Percentiles rank a stretch among this genome's conserved stretches.
Evolutionary conservation across 2,329 filamentous ascomycete genomes (phyloP).

Genomic region (Clonostachys rosea): DNA sequence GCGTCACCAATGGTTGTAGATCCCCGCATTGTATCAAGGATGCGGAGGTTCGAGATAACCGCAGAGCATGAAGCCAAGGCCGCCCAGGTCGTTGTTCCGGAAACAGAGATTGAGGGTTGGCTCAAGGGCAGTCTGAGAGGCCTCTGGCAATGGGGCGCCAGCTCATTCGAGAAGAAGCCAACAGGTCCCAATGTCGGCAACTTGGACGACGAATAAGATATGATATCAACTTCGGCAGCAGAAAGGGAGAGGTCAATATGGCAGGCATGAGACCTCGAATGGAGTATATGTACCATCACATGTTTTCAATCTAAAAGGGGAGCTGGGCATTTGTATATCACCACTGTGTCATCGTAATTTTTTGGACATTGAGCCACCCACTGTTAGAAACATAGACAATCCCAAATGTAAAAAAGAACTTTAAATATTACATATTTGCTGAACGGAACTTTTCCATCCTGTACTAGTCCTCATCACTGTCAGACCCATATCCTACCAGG

Average conservation of each 20-base stretch:
- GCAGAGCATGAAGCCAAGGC: conserved; percentile 67
- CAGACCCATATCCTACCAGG: conserved; percentile 53
- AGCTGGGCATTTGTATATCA: too few species aligned
- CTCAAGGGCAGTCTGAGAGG: conserved; percentile 55
- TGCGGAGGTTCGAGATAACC: conserved; percentile 72
- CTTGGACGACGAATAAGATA: conserved; percentile 24
- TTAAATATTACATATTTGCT: too few species aligned
- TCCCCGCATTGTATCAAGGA: conserved; percentile 67
- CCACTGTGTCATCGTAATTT: background rate
- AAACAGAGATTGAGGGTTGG: conserved; percentile 68
- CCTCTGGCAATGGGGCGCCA: conserved; percentile 45
- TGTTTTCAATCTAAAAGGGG: background rate
- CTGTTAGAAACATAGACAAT: too few species aligned
- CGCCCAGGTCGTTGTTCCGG: conserved; percentile 54
- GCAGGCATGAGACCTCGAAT: too few species aligned
- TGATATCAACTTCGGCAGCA: too few species aligned
- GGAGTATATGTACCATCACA: background rate
- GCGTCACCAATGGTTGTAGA: conserved; percentile 71
- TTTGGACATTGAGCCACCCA: conserved; percentile 16
- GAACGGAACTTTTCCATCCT: too few species aligned
- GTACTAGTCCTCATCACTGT: conserved; percentile 21
- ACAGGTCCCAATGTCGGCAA: conserved; percentile 33
- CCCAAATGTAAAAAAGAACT: too few species aligned
- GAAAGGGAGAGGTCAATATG: too few species aligned
- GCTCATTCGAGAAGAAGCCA: conserved; percentile 31